phyloP scores from a whole-genome alignment of 2,329 filamentous ascomycete genomes.

The Aurifilum marmelostoma region DNA sequence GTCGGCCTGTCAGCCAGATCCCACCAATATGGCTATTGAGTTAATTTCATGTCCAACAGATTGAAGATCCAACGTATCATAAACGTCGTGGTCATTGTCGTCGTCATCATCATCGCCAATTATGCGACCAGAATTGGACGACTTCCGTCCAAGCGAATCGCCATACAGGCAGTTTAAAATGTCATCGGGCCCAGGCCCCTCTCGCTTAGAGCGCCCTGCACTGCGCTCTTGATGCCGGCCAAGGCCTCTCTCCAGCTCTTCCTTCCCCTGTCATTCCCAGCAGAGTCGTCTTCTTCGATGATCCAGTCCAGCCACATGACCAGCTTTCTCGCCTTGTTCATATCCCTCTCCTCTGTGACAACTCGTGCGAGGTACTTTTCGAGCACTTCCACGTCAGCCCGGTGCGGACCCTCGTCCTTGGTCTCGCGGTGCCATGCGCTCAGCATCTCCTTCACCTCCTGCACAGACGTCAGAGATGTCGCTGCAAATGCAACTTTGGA shows the following conservation, averaged over 20 bases:
- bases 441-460: conserved; percentile 74
- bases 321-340: conserved; percentile 88
- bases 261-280: conserved; percentile 40
- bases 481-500: conserved; percentile 51
- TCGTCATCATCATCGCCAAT: not conserved
- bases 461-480: conserved; percentile 45
- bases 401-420: conserved; percentile 73
- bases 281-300: conserved; percentile 51
- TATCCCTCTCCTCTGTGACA: conserved; percentile 73
- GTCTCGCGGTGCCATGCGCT: conserved; percentile 78
- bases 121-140: not conserved
- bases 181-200: conserved; percentile 61
- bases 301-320: conserved; percentile 69
- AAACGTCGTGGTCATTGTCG: not conserved
- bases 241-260: conserved; percentile 52
- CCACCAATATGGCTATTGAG: not conserved
- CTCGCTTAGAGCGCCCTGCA: conserved; percentile 58
- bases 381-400: conserved; percentile 75
- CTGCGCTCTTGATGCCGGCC: conserved; percentile 48
- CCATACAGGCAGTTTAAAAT: conserved; percentile 40
- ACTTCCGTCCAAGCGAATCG: conserved; percentile 5
- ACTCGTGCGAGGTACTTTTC: conserved; percentile 73
- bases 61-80: not conserved
- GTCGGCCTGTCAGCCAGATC: not conserved
- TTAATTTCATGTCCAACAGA: not conserved